Evolutionary conservation across 108 stramenopile species (phyloP), one percentile per base, ranked within the genome.

Genomic region (Schizochytrium sp.): DNA sequence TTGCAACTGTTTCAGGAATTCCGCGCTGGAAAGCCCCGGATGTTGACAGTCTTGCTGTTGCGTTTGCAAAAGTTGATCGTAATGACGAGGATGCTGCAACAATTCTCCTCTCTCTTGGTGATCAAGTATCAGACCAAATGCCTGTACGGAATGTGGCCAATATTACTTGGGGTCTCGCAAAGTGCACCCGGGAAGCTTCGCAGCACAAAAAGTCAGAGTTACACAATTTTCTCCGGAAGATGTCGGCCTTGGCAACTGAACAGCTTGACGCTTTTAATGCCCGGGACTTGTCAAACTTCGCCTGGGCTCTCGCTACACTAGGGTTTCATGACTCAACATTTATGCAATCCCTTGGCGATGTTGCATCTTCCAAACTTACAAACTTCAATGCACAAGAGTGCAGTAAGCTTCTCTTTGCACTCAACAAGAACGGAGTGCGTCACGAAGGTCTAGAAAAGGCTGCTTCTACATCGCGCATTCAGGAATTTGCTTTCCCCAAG

Each of bases 331-430:
- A 83, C 28, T 10, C 47, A 5, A 13, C 17, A 5, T 55, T 83
- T 50, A 83, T 83, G 76, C 76, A 83, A 50, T n/a, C 8, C 45
- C 76, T 83, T 40, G 76, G 76, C 2, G 76, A 83, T 53, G 53
- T 42, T 0, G 76, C 76, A 13, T 83, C 76, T 47, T n/a, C 28
- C 2, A 49, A 83, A 42, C 2, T 83, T 10, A 5, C 47, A 5
- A 10, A 83, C 15, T 83, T 83, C 76, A 83, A 83, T 28, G 45
- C 76, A 55, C 76, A 83, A 83, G 76, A 83, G 28, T 83, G 76
- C 76, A 83, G 76, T 53, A 83, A 83, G 53, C 47, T 83, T 47
- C 76, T 83, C 12, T 83, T 83, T 50, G 76, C 76, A 53, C 53
- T 83, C 50, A 83, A 83, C 47, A 83, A 83, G 2, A 55, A 38